These are phyloP conservation scores for Przewalskia tangutica DNA, from an alignment of 257 asterid genomes.

Conservation along the genomic window DNA sequence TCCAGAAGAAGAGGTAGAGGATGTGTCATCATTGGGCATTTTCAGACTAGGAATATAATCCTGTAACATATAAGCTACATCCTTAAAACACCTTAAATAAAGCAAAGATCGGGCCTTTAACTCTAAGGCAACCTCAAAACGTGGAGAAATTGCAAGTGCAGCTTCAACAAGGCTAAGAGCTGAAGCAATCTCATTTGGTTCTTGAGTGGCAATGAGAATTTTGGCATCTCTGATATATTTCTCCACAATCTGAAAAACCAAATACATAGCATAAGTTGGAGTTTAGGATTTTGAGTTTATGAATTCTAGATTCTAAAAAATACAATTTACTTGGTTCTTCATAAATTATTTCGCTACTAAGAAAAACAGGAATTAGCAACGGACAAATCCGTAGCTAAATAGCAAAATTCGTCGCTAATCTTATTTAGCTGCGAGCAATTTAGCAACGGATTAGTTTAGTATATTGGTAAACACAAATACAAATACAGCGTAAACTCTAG, in stretches of 20 bases:
- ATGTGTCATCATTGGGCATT: slow-evolving; percentile 30
- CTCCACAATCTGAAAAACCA: slow-evolving; percentile 46
- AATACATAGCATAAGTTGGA: neutral
- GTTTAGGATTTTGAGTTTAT: neutral
- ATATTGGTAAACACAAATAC: neutral
- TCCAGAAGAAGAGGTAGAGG: slow-evolving; percentile 22
- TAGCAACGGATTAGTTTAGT: neutral
- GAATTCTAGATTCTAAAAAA: neutral
- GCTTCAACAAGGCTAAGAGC: slow-evolving; percentile 57
- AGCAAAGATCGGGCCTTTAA: slow-evolving; percentile 57
- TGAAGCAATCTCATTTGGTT: slow-evolving; percentile 37
- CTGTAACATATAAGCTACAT: slow-evolving; percentile 65
- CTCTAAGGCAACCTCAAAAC: slow-evolving; percentile 59
- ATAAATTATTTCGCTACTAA: too few relatives aligned
- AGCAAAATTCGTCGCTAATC: too few relatives aligned
- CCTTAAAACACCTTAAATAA: slow-evolving; percentile 53
- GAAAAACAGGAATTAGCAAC: too few relatives aligned
- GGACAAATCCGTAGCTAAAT: too few relatives aligned
- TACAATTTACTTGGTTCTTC: too few relatives aligned
- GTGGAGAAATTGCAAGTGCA: slow-evolving; percentile 57
- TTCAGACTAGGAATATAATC: slow-evolving; percentile 59
- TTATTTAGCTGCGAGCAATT: too few relatives aligned
- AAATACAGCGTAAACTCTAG: neutral
- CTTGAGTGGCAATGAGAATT: slow-evolving; percentile 43
- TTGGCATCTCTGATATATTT: slow-evolving; percentile 54